Base-by-base conservation (phyloP, 2,329 filamentous ascomycete genomes). In the Claviceps digitariae region DNA sequence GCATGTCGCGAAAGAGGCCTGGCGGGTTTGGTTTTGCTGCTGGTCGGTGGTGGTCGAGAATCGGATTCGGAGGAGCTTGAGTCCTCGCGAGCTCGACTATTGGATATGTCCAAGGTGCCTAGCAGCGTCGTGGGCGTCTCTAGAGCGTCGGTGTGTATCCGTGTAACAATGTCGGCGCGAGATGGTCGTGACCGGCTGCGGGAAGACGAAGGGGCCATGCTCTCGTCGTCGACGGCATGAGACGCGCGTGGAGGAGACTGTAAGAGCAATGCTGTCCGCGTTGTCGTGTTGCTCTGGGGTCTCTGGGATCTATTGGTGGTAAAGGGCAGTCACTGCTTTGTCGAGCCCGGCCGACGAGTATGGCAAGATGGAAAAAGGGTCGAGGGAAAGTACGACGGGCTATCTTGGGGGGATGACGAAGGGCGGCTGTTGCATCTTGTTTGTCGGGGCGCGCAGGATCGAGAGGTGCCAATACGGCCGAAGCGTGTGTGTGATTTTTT, bases 41-140 rank as follows among this genome's bases (percentile, higher is more conserved):
- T 17, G 34, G 13, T 29, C 27, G 5, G 61, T 47, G 57, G 57
- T 8, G 64, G 63, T 55, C 67, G 64, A 49, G 67, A 60, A 54
- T 72, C 68, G 54, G 70, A 70, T 55, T 74, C 73, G 55, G 69
- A 72, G 41, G 74, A 76, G 63, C 69, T 74, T 43, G 70, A 70
- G 55, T 72, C 70, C 58, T 61, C 61, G 13, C 66, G 58, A 40
- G 53, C 59, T 55, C 62, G 59, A 49, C 60, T 60, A 58, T 61
- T 63, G 52, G 64, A 59, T 25, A 63, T 54, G 31, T 64, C 62
- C 52, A 65, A 57, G 20, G 55, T 59, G 55, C 60, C 60, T 21
- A 57, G 56, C 27, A 67, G 55, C 4, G 62, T 59, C 21, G 64
- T 62, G 10, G 66, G 62, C 31, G 64, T 68, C 47, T 66, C 61